Evolutionary conservation across 208 protist species (phyloP), one percentile per base, ranked within the genome.

Genomic region (Trypanosoma vivax): DNA sequence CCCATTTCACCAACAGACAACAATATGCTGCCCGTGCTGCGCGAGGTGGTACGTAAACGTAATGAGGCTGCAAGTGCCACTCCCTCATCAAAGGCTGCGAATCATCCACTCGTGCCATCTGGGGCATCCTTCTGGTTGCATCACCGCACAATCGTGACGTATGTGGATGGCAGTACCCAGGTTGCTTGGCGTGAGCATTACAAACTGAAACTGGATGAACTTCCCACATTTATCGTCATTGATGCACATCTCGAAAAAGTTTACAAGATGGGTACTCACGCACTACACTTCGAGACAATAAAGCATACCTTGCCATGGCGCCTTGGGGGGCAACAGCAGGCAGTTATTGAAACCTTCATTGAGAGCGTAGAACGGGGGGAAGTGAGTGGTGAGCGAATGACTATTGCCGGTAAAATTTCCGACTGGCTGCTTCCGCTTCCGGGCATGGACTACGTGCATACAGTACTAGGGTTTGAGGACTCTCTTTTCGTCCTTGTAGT

Each of bases 191-290:
- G 45, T 25, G 50, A 30, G 43, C 71, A 73, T 52, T 89, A 90
- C 67, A 60, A 70, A 42, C 63, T 94, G 19, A 50, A 65, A 31
- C 5, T 47, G 42, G 42, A 66, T 7, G 70, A 90, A 25, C 52
- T 91, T 30, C 87, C 87, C 4, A 74, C 82, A n/a, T 57, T 94
- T 28, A 1, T 94, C 31, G 68, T 91, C 28, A 70, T 91, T 23
- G 87, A 94, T 63, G 70, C 78, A 18, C 53, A 69, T 40, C 79
- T 79, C 10, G 65, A 90, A 34, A 76, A 80, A 28, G 58, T 88
- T 33, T 94, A 73, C 64, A 73, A 79, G 25, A 62, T 80, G 47
- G 54, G 71, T 56, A 84, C 51, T 2, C 75, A 67, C 38, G 57
- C 73, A 5, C 80, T 74, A 14, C 57, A 45, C 14, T 87, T 90